Evolutionary conservation across 73 alveolate species (phyloP).

Genomic region (Paramecium pentaurelia): DNA sequence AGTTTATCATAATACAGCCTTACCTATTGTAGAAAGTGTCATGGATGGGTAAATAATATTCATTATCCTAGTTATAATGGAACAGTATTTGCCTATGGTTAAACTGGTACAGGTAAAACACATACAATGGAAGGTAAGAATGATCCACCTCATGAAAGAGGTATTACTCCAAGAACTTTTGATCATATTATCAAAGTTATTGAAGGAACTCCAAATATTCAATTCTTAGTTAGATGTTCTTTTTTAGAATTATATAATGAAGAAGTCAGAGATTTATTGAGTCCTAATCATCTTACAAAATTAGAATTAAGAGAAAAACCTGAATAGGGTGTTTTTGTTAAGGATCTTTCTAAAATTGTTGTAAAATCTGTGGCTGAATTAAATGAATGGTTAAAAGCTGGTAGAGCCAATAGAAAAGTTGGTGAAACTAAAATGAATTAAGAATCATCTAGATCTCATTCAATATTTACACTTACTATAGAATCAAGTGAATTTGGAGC

Average conservation of each 20-base stretch:
- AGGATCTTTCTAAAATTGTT: slow-evolving; percentile 89
- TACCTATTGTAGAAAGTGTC: slow-evolving; percentile 91
- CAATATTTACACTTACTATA: slow-evolving; percentile 87
- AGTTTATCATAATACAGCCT: slow-evolving; percentile 86
- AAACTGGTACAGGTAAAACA: slow-evolving; percentile 98
- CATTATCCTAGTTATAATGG: slow-evolving; percentile 78
- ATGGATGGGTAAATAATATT: slow-evolving; percentile 73
- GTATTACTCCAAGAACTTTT: slow-evolving; percentile 96
- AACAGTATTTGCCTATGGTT: slow-evolving; percentile 97
- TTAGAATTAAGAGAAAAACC: slow-evolving; percentile 95
- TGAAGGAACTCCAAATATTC: slow-evolving; percentile 85
- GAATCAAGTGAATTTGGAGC: slow-evolving; percentile 89
- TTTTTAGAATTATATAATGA: slow-evolving; percentile 96
- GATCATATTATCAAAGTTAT: slow-evolving; percentile 88
- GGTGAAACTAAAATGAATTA: slow-evolving; percentile 93
- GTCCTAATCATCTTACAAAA: slow-evolving; percentile 86
- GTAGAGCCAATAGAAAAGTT: slow-evolving; percentile 86
- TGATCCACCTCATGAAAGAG: slow-evolving; percentile 88
- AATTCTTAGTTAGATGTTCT: slow-evolving; percentile 93
- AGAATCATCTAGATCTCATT: slow-evolving; percentile 93
- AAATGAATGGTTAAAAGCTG: slow-evolving; percentile 85
- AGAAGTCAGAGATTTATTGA: slow-evolving; percentile 93
- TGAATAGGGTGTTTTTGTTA: slow-evolving; percentile 96
- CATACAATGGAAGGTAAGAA: slow-evolving; percentile 96
- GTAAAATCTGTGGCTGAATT: slow-evolving; percentile 88